phyloP scores from a whole-genome alignment of 2,329 filamentous ascomycete genomes.

The Macrophomina pseudophaseolina region DNA sequence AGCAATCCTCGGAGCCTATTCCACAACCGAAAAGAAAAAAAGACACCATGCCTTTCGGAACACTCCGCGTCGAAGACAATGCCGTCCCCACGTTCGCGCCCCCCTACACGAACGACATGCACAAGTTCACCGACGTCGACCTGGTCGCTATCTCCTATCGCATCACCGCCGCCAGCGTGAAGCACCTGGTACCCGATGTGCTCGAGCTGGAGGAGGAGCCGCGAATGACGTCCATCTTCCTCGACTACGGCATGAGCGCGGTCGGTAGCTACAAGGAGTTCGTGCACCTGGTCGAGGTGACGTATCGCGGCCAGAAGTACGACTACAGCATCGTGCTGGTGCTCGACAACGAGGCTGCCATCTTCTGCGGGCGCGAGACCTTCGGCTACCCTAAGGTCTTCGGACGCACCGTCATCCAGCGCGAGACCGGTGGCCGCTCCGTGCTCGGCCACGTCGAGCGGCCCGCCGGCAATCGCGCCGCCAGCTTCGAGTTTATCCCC shows the following conservation, averaged over 20 bases:
- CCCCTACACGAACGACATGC: not conserved
- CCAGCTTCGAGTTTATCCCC: not conserved
- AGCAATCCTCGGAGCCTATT: too few species aligned
- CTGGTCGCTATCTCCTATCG: not conserved
- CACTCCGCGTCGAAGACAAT: not conserved
- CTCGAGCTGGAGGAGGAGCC: not conserved
- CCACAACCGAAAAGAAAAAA: too few species aligned
- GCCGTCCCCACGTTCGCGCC: not conserved
- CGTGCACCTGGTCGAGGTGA: conserved; percentile 13
- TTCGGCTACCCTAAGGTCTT: conserved; percentile 25
- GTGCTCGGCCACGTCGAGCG: not conserved
- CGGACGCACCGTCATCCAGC: not conserved
- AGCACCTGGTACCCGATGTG: not conserved
- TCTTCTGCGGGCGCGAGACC: conserved; percentile 19
- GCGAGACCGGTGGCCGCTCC: not conserved
- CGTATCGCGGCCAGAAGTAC: conserved; percentile 1
- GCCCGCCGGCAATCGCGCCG: not conserved
- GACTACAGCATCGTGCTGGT: conserved; percentile 18
- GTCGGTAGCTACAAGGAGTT: conserved; percentile 21
- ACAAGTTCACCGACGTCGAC: not conserved
- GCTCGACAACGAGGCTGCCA: conserved; percentile 23
- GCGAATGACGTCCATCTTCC: not conserved
- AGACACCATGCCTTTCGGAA: too few species aligned
- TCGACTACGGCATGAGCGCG: conserved; percentile 1
- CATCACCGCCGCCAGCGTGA: not conserved